Evolutionary conservation across 768 basidiomycete species (phyloP).

Genomic region (Pulveroboletus sp.): DNA sequence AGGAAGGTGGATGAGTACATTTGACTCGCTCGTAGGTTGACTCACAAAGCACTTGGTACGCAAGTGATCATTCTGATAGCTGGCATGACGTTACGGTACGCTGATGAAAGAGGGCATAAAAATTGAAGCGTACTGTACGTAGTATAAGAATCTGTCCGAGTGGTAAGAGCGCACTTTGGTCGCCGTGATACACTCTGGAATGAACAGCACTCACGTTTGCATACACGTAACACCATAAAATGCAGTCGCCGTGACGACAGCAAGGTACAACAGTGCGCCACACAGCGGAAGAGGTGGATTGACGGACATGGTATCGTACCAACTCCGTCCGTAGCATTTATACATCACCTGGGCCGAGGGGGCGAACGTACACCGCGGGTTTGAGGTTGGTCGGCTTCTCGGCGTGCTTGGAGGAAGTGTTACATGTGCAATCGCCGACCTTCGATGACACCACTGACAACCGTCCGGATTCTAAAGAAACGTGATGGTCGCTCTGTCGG

Average conservation of each 20-base stretch:
- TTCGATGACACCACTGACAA: too few relatives aligned
- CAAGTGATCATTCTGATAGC: constrained; percentile 4
- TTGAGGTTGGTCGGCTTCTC: too few relatives aligned
- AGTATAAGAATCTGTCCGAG: constrained; percentile 8
- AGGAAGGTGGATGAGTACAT: not conserved
- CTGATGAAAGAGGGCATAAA: not conserved
- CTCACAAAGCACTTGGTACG: constrained; percentile 10
- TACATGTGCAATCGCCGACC: too few relatives aligned
- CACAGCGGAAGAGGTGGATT: too few relatives aligned
- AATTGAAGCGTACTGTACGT: not conserved
- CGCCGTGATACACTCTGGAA: not conserved
- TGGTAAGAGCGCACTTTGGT: not conserved
- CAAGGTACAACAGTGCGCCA: not conserved
- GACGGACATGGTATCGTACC: not conserved
- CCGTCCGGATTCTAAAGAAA: too few relatives aligned
- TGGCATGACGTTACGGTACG: not conserved
- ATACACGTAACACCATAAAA: constrained; percentile 8
- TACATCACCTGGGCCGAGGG: too few relatives aligned
- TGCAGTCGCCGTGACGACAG: not conserved
- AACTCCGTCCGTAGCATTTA: too few relatives aligned
- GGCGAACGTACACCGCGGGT: too few relatives aligned
- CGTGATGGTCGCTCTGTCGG: too few relatives aligned
- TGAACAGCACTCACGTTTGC: constrained; percentile 6
- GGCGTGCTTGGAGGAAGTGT: too few relatives aligned
- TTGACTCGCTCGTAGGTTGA: not conserved